Evolutionary conservation across 805 yeast genomes (phyloP), one percentile per base, ranked within the genome.

Genomic region (Wickerhamomyces canadensis): DNA sequence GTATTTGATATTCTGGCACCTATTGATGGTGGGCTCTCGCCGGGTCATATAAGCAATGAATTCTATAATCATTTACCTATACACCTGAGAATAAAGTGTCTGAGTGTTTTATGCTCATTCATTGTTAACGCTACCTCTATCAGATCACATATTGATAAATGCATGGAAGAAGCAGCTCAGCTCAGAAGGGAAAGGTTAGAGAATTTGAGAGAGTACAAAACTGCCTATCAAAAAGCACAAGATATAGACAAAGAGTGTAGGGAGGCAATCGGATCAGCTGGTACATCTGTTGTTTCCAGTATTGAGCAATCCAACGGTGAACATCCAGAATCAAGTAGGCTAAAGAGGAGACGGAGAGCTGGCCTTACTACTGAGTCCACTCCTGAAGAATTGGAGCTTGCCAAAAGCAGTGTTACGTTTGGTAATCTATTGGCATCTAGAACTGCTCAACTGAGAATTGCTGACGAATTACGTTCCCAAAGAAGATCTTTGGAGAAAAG

Each of bases 161-260:
- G 84, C 42, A 66, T 82, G 58, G 93, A 82, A 18, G 75, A 74
- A 23, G 67, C 82, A 1, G 68, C 84, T 0, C 62, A 63, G 19
- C 54, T 82, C 21, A 72, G 94, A 49, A 70, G 88, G 43, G 80
- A 76, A 36, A 69, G 87, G 43, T 61, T 81, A 27, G 94, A 85
- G 35, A 62, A 68, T 26, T 68, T 77, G 24, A 72, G 81, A 44
- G 89, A 83, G 39, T 68, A 72, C 48, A 80, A 78, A 50, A 39
- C 49, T 1, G 56, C 67, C 0, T 58, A 67, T 19, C 93, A 84
- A 27, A 61, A 60, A 27, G 76, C 79, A 3, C 70, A 67, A 37
- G 58, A 49, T 27, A 47, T 67, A 5, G 72, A 72, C 30, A 72
- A 67, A 36, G 70, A 65, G 24, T 52, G 59, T 19, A 49, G 61